Conservation (phyloP, 768 basidiomycete genomes). For the Xerocomellus chrysenteron region DNA sequence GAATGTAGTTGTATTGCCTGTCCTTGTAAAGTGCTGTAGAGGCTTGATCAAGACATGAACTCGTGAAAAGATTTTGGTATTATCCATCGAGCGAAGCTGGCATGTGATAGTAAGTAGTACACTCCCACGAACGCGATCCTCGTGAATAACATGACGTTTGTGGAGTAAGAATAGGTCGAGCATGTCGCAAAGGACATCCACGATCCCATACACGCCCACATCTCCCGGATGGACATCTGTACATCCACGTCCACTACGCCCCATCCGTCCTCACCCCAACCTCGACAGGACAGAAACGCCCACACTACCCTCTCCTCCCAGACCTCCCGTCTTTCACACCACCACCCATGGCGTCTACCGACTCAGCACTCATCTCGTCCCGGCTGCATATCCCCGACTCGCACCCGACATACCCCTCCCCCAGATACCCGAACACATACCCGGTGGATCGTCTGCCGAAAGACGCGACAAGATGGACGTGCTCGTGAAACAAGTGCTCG, state of each 20-base stretch:
- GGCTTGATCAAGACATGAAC: too few species aligned
- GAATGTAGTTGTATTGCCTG: too few species aligned
- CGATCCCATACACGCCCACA: constrained; percentile 21
- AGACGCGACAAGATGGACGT: constrained; percentile 9
- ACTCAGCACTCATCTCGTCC: constrained; percentile 32
- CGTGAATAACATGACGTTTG: too few species aligned
- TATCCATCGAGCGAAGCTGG: too few species aligned
- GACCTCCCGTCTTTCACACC: constrained; percentile 21
- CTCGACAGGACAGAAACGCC: constrained; percentile 10
- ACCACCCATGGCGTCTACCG: constrained; percentile 15
- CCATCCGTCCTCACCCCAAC: constrained; percentile 13
- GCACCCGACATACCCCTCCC: constrained; percentile 24
- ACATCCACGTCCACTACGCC: constrained; percentile 22
- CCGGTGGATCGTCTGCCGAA: neutral
- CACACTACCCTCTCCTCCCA: constrained; percentile 19
- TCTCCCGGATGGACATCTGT: constrained; percentile 17
- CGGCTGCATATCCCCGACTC: constrained; percentile 28
- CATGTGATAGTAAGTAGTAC: too few species aligned
- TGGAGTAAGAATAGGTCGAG: too few species aligned
- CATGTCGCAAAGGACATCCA: constrained; percentile 4
- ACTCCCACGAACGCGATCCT: too few species aligned
- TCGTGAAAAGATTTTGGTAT: too few species aligned
- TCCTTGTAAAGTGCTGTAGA: too few species aligned
- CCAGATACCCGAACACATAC: constrained; percentile 13
- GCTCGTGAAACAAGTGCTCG: constrained; percentile 21